Evolutionary conservation across 139 green algal species (phyloP), one percentile per base, ranked within the genome.

Genomic region (Spirogloea muscicola): DNA sequence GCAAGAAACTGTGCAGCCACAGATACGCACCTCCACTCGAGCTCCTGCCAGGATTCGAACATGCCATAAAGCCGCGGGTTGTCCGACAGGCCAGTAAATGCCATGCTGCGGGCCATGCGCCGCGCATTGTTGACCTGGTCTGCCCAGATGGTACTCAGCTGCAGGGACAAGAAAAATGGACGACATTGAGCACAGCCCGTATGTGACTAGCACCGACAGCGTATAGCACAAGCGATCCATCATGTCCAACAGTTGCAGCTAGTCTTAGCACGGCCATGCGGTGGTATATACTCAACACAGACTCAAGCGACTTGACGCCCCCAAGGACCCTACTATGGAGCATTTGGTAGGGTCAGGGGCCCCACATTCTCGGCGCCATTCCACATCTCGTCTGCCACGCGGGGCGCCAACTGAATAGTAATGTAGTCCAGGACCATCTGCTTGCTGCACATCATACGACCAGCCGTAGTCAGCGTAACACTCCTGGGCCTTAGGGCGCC

Each of bases 361-460:
- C 61, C 29, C 43, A 71, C 62, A 36, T 71, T 38, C 27, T 71
- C 62, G 0, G 43, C 25, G 6, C 31, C 31, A 38, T 71, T 63
- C 62, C 62, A 71, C 43, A 71, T 33, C 33, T 71, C 31, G 38
- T 71, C 62, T 9, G 62, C 62, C 44, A 37, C 62, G 37, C 60
- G 60, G 40, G 62, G 62, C 62, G 62, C 62, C 31, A 71, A 38
- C 62, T 71, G 62, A 10, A 71, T 18, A 3, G 62, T 71, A 38
- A 71, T 67, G 44, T 37, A 71, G 62, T 71, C 62, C 1, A 31
- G n/a, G 0, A 71, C 31, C 18, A 18, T 37, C 31, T 31, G 27
- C 43, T 51, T 51, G 43, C 13, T 51, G 43, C 13, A 51, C 43
- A n/a, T n/a, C n/a, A n/a, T n/a, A n/a, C n/a, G n/a, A n/a, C n/a